These are phyloP conservation scores for Tetrastigma voinierianum DNA, from an alignment of 164 flowering plant species.

Conservation along the genomic window DNA sequence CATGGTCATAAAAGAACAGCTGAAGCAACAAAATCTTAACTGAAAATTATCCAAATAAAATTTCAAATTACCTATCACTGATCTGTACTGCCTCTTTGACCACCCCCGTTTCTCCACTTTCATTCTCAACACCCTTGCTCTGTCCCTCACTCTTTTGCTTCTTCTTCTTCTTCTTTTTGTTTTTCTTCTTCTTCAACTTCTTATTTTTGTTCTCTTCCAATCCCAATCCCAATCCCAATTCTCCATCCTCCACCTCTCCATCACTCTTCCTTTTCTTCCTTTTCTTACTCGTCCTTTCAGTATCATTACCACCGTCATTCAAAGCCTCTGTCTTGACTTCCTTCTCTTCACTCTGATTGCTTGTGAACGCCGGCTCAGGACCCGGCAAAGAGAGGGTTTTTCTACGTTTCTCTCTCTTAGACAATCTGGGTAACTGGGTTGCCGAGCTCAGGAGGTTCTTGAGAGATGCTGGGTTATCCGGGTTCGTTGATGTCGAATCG, in stretches of 20 bases:
- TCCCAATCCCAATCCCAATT: no score
- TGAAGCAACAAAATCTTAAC: not conserved
- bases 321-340: not conserved
- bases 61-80: conserved; percentile 31
- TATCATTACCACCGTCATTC: conserved; percentile 4
- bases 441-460: conserved; percentile 39
- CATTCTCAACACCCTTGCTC: conserved; percentile 17
- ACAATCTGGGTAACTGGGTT: conserved; percentile 49
- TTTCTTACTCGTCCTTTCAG: conserved; percentile 19
- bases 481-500: conserved; percentile 12
- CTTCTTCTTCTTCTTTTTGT: conserved; percentile 7
- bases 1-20: conserved; percentile 3
- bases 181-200: conserved; percentile 19
- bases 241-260: conserved; percentile 19
- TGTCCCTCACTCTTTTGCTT: conserved; percentile 18
- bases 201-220: conserved; percentile 5
- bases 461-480: conserved; percentile 31
- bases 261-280: conserved; percentile 35
- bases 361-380: conserved; percentile 10
- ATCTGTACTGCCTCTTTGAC: conserved; percentile 8
- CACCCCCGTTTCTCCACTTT: conserved; percentile 18
- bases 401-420: conserved; percentile 69
- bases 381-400: conserved; percentile 21
- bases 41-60: not conserved
- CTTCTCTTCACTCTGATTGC: conserved; percentile 1